A percentile compares a stretch with the other conserved stretches of the same genome.
Evolutionary conservation across 1,284 basidiomycete genomes (phyloP).

Genomic region (Peniophora sp.): DNA sequence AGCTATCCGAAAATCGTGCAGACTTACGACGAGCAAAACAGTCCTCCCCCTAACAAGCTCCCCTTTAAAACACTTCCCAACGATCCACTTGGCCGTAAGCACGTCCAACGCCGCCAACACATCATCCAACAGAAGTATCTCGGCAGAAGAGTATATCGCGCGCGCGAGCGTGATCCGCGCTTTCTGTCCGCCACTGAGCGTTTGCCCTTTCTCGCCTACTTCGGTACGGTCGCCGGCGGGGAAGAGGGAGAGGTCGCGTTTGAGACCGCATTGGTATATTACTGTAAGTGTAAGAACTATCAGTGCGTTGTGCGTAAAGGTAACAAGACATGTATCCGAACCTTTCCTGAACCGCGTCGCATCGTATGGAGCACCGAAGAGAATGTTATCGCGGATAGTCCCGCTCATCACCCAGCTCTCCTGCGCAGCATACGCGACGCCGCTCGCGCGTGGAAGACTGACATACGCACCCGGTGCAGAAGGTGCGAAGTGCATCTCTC

Average conservation of each 20-base stretch:
- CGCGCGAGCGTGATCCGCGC: constrained; percentile 70
- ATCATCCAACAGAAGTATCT: constrained; percentile 60
- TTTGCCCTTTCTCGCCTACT: constrained; percentile 59
- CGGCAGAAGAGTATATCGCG: constrained; percentile 58
- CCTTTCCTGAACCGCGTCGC: constrained; percentile 36
- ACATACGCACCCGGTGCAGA: constrained; percentile 48
- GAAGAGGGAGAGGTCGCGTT: constrained; percentile 56
- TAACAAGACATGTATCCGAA: constrained; percentile 8
- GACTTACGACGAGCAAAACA: constrained; percentile 59
- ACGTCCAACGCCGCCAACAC: constrained; percentile 53
- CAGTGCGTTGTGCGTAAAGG: neutral
- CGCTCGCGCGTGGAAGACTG: constrained; percentile 54
- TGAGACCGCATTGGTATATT: constrained; percentile 54
- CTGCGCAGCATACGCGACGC: constrained; percentile 70
- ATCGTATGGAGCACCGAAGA: constrained; percentile 35
- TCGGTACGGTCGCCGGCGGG: constrained; percentile 71
- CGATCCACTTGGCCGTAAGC: constrained; percentile 69
- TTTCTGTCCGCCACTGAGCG: constrained; percentile 68
- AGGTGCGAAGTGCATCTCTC: constrained; percentile 59
- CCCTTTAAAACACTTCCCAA: constrained; percentile 69
- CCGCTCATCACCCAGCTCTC: constrained; percentile 69
- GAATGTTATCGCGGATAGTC: constrained; percentile 39
- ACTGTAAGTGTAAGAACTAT: constrained; percentile 23
- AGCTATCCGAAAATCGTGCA: too few species aligned
- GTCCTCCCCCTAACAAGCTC: constrained; percentile 64